Percentiles rank a stretch among this genome's conserved stretches.
phyloP scores from a whole-genome alignment of 208 protist species.

The Leishmania aethiopica region DNA sequence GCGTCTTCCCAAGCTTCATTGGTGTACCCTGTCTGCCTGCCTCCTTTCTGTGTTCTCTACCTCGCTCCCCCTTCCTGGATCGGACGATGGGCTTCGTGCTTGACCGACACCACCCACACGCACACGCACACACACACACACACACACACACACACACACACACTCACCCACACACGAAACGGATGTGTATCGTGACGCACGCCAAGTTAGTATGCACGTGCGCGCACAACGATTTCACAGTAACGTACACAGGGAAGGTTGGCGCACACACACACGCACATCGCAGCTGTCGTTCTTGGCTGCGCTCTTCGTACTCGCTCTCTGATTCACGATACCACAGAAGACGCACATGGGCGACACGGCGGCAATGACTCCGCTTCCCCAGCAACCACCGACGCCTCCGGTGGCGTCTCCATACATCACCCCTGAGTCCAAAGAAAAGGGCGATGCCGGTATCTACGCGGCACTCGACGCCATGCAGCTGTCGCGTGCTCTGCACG shows the following conservation, averaged over 20 bases:
- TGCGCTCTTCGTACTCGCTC: neutral
- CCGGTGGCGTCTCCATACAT: slow-evolving; percentile 12
- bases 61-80: neutral
- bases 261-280: neutral
- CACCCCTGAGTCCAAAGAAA: slow-evolving; percentile 53
- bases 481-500: slow-evolving; percentile 59
- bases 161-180: neutral
- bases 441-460: slow-evolving; percentile 81
- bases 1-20: neutral
- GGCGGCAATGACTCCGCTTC: neutral
- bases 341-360: neutral
- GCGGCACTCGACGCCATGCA: slow-evolving; percentile 72
- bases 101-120: neutral
- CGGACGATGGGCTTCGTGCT: neutral
- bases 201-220: neutral
- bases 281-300: neutral
- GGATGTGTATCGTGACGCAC: neutral
- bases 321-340: neutral
- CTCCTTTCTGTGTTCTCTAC: neutral
- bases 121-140: too few species aligned
- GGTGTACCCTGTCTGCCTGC: neutral
- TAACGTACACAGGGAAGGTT: neutral
- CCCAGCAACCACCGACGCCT: neutral
- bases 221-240: neutral
- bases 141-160: neutral